These are phyloP conservation scores for Pneumocystis jirovecii DNA, from an alignment of 1,139 yeast genomes.

Conservation along the genomic window DNA sequence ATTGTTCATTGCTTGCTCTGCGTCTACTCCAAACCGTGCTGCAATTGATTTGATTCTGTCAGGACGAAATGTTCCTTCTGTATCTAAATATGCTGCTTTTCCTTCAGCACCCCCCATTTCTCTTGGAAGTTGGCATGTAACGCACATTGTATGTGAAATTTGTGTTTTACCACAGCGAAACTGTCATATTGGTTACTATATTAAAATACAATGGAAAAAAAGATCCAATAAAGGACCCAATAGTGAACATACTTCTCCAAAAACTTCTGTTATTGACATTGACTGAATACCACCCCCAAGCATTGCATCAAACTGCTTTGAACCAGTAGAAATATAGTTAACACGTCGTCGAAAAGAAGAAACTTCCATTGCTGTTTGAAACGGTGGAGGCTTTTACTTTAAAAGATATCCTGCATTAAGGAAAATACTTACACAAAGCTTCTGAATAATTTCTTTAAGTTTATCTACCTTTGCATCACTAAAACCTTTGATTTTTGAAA, in stretches of 20 bases:
- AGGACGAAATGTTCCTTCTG: slow-evolving; percentile 41
- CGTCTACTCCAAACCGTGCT: slow-evolving; percentile 39
- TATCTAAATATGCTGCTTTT: slow-evolving; percentile 45
- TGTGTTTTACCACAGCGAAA: slow-evolving; percentile 40
- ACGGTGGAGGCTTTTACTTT: slow-evolving; percentile 26
- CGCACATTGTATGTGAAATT: slow-evolving; percentile 45
- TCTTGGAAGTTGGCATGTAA: slow-evolving; percentile 41
- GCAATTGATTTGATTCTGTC: slow-evolving; percentile 43
- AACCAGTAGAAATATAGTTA: slow-evolving; percentile 37
- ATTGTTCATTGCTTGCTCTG: slow-evolving; percentile 31
- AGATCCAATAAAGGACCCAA: background rate
- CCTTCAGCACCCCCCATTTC: slow-evolving; percentile 48
- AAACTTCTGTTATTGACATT: slow-evolving; percentile 48
- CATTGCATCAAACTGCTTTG: slow-evolving; percentile 37
- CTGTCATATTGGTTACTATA: background rate
- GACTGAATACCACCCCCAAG: slow-evolving; percentile 42
- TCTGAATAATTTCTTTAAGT: slow-evolving; percentile 46
- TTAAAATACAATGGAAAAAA: background rate
- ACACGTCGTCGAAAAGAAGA: slow-evolving; percentile 37
- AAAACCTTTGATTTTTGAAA: slow-evolving; percentile 39
- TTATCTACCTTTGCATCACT: slow-evolving; percentile 48
- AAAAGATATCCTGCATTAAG: slow-evolving; percentile 3
- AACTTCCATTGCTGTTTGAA: slow-evolving; percentile 40
- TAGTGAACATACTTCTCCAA: slow-evolving; percentile 38
- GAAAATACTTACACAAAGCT: slow-evolving; percentile 26